Base-by-base conservation (phyloP, 2,329 filamentous ascomycete species). In the Proliferodiscus dingleyae region DNA sequence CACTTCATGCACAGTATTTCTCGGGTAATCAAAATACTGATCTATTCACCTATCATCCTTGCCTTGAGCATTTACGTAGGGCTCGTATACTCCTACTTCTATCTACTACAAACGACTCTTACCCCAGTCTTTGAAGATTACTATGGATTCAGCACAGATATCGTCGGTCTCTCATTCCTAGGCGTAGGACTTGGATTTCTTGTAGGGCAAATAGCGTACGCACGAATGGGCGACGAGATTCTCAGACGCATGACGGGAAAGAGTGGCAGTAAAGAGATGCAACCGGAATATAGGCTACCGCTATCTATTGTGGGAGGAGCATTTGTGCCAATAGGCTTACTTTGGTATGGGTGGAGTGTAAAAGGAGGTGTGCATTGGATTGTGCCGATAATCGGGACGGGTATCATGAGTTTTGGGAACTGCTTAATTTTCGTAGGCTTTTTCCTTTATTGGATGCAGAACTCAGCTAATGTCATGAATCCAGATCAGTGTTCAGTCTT, bases 31-130 rank as follows among this genome's bases (percentile, higher is more conserved):
- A 73, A 71, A 55, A 57, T 67, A 50, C 52, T 61, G 13, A 44
- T 53, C 33, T 50, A 53, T 23, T 62, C 64, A 37, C 61, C 62
- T 2, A 60, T 65, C 33, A 60, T 64, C 3, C 15, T 68, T 2
- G 56, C 68, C 3, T 64, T 75, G 50, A 66, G 68, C 0, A 23
- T 75, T 0, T 77, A 76, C 46, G 62, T 75, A 3, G 69, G 68
- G 0, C 62, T 76, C 1, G 53, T 74, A 0, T 78, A 78, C 47
- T 70, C 73, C 19, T 63, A 73, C 0, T 59, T 77, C 0, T 78
- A 76, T 54, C 72, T 71, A 0, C 72, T 77, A 37, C 63, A 77
- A 2, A 66, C 70, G 2, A 72, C 74, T 1, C 75, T 71, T 56
- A 64, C 67, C 0, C 70, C 66, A 39, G 70, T 78, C 38, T 77